Base-by-base conservation (phyloP, 75 land plant genomes). In the Adiantum capillusveneris region DNA sequence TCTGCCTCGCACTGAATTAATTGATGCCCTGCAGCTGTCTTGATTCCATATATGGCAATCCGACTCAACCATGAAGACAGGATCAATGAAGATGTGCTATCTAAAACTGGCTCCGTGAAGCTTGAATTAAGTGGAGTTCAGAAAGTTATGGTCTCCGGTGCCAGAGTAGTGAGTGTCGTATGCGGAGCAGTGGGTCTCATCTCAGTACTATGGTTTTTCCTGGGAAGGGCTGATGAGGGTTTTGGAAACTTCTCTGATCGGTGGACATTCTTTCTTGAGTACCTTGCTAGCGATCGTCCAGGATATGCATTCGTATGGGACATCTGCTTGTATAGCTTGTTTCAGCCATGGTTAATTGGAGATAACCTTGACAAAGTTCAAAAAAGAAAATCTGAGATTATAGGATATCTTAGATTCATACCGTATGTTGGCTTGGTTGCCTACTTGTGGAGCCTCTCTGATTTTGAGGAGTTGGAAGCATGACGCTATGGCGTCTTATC, bases 281-380 rank as follows among this genome's bases (percentile, higher is more conserved):
- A 86, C 49, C 57, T 94, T n/a, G 76, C 74, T 21, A 79, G 80
- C 26, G 98, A 94, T 51, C 78, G 98, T 58, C 72, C 80, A 16
- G 90, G 87, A 17, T 94, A 94, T 69, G 98, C 98, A 24, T 94
- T 94, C 75, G 73, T 94, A 14, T 94, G 98, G 98, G 98, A 94
- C 63, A 78, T 94, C 16, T 56, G 60, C 49, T 73, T 90, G 13
- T 94, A 84, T 71, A 45, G 62, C 48, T 55, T 86, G 20, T 89
- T 94, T 57, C 96, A 94, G 65, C 90, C 98, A 17, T 94, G 98
- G 98, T 65, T 94, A 67, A 86, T 94, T 11, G 81, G 81, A 22
- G 90, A 81, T 65, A 94, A 94, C 62, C 72, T 85, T 27, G 64
- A 71, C 46, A 84, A 84, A 52, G 60, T 87, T 44, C 59, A 78